Base-by-base conservation (phyloP, 2,329 filamentous ascomycete species). In the Ciborinia camelliae region DNA sequence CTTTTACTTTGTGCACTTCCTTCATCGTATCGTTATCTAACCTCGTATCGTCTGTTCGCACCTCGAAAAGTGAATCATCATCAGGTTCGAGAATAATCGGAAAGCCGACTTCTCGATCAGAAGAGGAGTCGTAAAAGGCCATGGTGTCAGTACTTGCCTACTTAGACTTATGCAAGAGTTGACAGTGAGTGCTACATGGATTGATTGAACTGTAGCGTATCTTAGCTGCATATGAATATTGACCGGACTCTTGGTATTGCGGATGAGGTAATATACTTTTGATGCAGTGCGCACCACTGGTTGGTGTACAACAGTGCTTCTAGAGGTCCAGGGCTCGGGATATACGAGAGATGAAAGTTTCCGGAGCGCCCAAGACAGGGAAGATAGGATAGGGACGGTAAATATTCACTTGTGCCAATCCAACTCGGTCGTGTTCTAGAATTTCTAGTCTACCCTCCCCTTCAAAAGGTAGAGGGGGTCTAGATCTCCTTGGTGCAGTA, bases 11-110 rank as follows among this genome's bases (percentile, higher is more conserved):
- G 47, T 73, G 69, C 53, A 72, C 66, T 41, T 71, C 69, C 51
- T 72, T 70, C 70, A 71, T 72, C 4, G 67, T 71, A 54, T 70
- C 68, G 48, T 68, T 62, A 60, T 65, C 62, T 37, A 63, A 51
- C 32, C 61, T 68, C 20, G 64, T 64, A 26, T 66, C 53, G 20
- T 66, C 60, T 54, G 62, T 58, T 23, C 47, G 32, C 12, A 59
- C 47, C 14, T 55, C 54, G 52, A 62, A 50, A 28, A 23, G 57
- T 51, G 66, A 67, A 62, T 45, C 54, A 41, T 66, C 52, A 43
- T 67, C 66, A 18, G 69, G 67, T 54, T 69, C 62, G 63, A 71
- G 65, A 30, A 70, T 62, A 35, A 70, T 69, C 26, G 70, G 69
- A 51, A 70, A 65, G 26, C 45, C 64, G 64, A 45, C 59, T 52